A percentile compares a stretch with the other conserved stretches of the same genome.
Evolutionary conservation across 331 rosid species (phyloP).

Genomic region (Malus hybrid): DNA sequence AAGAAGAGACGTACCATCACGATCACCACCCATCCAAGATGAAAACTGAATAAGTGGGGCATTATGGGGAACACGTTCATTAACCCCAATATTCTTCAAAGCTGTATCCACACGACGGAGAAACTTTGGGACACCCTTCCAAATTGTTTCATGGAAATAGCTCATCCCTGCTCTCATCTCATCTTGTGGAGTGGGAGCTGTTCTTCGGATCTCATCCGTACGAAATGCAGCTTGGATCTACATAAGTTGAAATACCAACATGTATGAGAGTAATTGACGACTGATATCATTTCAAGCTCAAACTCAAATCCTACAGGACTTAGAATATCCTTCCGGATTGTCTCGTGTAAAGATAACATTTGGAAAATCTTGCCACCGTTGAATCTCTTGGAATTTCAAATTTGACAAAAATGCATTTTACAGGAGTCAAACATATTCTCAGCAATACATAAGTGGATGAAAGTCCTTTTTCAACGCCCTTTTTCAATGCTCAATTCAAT

Average conservation of each 20-base stretch:
- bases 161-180: conserved; percentile 99
- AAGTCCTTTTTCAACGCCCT: neutral
- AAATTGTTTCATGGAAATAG: conserved; percentile 90
- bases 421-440: neutral
- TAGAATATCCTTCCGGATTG: neutral
- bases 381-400: neutral
- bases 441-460: neutral
- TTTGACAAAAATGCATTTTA: neutral
- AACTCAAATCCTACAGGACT: neutral
- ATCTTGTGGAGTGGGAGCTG: conserved; percentile 95
- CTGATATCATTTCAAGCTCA: neutral
- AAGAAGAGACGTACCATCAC: conserved; percentile 57
- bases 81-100: conserved; percentile 71
- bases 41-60: conserved; percentile 94
- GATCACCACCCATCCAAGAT: conserved; percentile 99
- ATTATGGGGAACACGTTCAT: conserved; percentile 81
- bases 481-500: neutral
- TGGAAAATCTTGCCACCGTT: neutral
- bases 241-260: neutral
- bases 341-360: neutral
- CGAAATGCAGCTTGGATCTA: conserved; percentile 98
- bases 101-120: conserved; percentile 91
- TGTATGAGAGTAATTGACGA: conserved; percentile 1
- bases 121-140: conserved; percentile 88
- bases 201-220: conserved; percentile 80